Base-by-base conservation (phyloP, 495 filamentous ascomycete species). In the Penicillium canescens region DNA sequence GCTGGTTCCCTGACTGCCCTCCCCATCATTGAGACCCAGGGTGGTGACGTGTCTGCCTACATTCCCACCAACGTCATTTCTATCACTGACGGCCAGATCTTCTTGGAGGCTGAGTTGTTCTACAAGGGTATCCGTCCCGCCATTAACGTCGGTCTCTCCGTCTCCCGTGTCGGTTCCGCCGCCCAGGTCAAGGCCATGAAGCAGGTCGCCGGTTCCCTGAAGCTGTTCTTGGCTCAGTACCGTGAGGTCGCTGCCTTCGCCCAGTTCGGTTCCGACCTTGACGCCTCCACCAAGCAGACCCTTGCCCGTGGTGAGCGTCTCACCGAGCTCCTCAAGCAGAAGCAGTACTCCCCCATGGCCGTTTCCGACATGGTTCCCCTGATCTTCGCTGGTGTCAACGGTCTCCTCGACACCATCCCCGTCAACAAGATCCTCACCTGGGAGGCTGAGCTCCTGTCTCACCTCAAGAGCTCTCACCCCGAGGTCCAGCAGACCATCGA, bases 21-120 rank as follows among this genome's bases (percentile, higher is more conserved):
- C 44, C 94, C 94, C 74, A 79, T 98, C 79, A 98, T 98, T 73
- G 94, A 98, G 83, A 98, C 94, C 76, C 95, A 98, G 83, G 94
- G 94, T 88, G 94, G 94, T 89, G 94, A 98, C 79, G 94, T 98
- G 76, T 98, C 95, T 67, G 94, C 94, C 63, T 98, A 98, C 79
- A 98, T 98, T 84, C 94, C 94, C 70, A 98, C 94, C 81, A 98
- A 98, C 83, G 94, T 98, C 82, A 98, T 98, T 85, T 98, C 95
- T 72, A 98, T 98, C 70, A 98, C 94, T 60, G 94, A 98, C 68
- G 94, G 94, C 53, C 94, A 98, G 82, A 98, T 98, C 78, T 98
- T 98, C 90, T 86, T 98, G 85, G 94, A 98, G 81, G 73, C 95
- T 62, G 94, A 98, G 75, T 85, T 98, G 57, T 98, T 98, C 90